Base-by-base conservation (phyloP, 768 basidiomycete genomes). In the Leccinum longicurvipes region DNA sequence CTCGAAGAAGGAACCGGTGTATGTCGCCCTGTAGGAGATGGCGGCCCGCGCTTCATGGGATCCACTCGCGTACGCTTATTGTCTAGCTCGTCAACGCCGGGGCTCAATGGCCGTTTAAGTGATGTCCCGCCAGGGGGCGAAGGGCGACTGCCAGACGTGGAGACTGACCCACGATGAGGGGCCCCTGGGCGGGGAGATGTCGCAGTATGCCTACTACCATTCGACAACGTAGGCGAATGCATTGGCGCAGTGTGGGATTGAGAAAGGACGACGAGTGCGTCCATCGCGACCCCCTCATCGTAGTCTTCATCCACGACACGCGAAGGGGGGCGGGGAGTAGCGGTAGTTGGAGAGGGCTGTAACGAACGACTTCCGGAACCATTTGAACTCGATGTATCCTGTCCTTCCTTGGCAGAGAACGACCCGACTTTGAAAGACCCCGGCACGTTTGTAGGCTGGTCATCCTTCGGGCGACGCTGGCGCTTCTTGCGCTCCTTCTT, bases 281-380 rank as follows among this genome's bases (percentile, higher is more conserved):
- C 92, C 4, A n/a, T n/a, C n/a, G 91, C 84, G n/a, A 85, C 89
- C 24, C 88, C 90, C 70, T 94, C 94, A 63, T 98, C 94, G 62
- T 97, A 97, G 63, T 97, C 90, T 62, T 98, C 94, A 64, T 97
- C 93, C 17, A 95, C 80, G 2, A 82, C 74, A 7, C 94, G 79
- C 11, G 83, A 76, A 7, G 86, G 84, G 17, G 84, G 80, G 34
- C 82, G 73, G 51, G 83, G 80, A 7, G 79, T 78, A 19, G 77
- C 80, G 55, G 79, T 82, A 2, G 82, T 89, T 1, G 89, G 87
- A 28, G 86, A 89, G 2, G 87, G 88, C 61, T 88, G 87, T 39
- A 84, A 75, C 1, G 87, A 89, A 27, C 86, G 75, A 51, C 70
- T 76, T 1, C 81, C 80, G 24, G 84, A 84, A 14, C 82, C 81